Base-by-base conservation (phyloP, 2,329 filamentous ascomycete genomes). In the Exophiala oligosperma region DNA sequence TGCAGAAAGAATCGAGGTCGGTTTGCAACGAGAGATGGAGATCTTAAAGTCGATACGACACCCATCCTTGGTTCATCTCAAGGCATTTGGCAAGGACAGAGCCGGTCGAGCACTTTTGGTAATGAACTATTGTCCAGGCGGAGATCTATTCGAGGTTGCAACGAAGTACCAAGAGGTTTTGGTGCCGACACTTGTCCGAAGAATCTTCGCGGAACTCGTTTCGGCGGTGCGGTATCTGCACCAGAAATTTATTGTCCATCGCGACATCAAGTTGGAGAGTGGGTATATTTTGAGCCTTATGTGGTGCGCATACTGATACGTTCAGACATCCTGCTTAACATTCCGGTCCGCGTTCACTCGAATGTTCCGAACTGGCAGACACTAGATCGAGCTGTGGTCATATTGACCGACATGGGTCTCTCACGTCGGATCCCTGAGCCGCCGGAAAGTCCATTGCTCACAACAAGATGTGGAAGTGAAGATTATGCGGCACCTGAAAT, bases 261-360 rank as follows among this genome's bases (percentile, higher is more conserved):
- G 94, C 60, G 94, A 99, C 73, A 95, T 99, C 74, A 99, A 99
- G 77, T 86, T 99, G 59, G 94, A 99, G 80, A 99, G 90, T 94
- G 82, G 76, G 87, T 80, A 60, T 21, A 29, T 50, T 7, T 21
- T 37, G 17, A 23, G 29, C 43, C 12, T 6, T 37, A 21, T 37
- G 41, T 4, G 21, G 35, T 40, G 17, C 1, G 26, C 66, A 47
- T 8, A 8, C 71, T 67, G 53, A 61, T 47, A 26, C 29, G 46
- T 54, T 24, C 69, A 95, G 91, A 97, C 73, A 90, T 97, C 43
- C 86, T 99, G 29, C 89, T 97, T 68, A 97, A 96, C 70, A 80
- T 96, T 49, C 84, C 89, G 0, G 78, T 84, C 3, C 71, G 83
- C 28, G 84, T 90, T 69, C 83, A 95, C 41, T 77, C 85, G n/a